Evolutionary conservation across 169 alveolate species (phyloP), one percentile per base, ranked within the genome.

Genomic region (Eimeria maxima): DNA sequence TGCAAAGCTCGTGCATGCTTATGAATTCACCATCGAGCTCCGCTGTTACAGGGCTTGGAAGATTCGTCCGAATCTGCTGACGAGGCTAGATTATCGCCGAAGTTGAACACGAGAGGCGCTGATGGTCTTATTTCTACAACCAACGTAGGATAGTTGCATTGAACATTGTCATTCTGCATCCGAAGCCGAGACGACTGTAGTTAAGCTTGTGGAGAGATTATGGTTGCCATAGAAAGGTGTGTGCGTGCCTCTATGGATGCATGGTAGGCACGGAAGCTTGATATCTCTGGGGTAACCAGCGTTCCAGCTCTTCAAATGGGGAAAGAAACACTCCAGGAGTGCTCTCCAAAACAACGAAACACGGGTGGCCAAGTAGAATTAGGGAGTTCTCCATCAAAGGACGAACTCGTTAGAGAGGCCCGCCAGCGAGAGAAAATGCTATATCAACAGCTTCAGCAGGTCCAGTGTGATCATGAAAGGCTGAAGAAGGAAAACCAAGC

Each of bases 381-480:
- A 67, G 93, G 63, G 63, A 71, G 14, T 22, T 57, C 93, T 0
- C 60, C 29, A 7, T 76, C 47, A 16, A 57, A 71, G 33, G 78
- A 44, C 10, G 73, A 60, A 53, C 93, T 83, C 33, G 24, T 60
- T 81, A 29, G 67, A 3, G 80, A 38, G 93, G 63, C 80, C 80
- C 93, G 69, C 2, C 83, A 86, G 60, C 24, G 69, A 47, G 81
- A 86, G 81, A 20, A 24, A 29, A 44, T n/a, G n/a, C 80, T 86
- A 4, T 71, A 86, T 42, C 83, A 86, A 44, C 93, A 63, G 93
- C 93, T 86, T 22, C 83, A 86, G 69, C 38, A 63, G 10, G 14
- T 86, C 18, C 78, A 86, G 60, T 86, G 81, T 63, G 47, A 63
- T 2, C 81, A 38, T 38, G 93, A 86, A 42, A 20, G 13, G 22